Evolutionary conservation across 148 eudicot species (phyloP).

Genomic region (Dysphania ambrosioides): DNA sequence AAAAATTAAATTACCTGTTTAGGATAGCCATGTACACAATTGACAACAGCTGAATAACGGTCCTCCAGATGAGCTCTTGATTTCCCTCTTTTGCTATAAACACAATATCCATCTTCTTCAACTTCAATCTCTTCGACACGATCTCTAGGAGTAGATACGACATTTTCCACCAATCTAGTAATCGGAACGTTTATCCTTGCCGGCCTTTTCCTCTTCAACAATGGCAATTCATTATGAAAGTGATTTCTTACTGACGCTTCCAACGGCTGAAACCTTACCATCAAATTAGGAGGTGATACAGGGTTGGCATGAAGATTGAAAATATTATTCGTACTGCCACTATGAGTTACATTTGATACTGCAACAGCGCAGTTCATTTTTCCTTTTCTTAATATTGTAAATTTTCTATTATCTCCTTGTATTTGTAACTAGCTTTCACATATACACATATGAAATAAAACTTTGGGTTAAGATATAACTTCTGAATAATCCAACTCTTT

Average conservation of each 20-base stretch:
- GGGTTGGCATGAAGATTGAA: neutral
- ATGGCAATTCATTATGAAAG: conserved; percentile 10
- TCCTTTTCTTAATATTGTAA: neutral
- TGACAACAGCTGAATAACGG: conserved; percentile 42
- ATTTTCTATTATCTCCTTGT: neutral
- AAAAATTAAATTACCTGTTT: conserved; percentile 65
- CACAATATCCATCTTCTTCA: conserved; percentile 54
- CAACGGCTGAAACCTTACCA: conserved; percentile 12
- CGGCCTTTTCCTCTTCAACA: conserved; percentile 61
- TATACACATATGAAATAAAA: neutral
- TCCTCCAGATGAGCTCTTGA: conserved; percentile 51
- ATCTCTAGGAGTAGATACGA: conserved; percentile 5
- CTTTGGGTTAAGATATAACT: neutral
- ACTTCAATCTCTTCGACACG: conserved; percentile 37
- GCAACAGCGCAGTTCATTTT: conserved; percentile 27
- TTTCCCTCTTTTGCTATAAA: conserved; percentile 58
- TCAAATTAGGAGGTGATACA: conserved; percentile 19
- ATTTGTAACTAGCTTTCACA: neutral
- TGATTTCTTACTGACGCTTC: conserved; percentile 8
- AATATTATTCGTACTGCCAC: neutral
- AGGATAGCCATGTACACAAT: conserved; percentile 28
- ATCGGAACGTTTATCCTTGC: conserved; percentile 46
- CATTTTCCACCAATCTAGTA: conserved; percentile 10
- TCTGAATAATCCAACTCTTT: neutral
- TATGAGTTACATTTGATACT: conserved; percentile 16